A percentile compares a stretch with the other conserved stretches of the same genome.
phyloP scores from a whole-genome alignment of 805 yeast genomes.

The Brettanomyces anomalus region DNA sequence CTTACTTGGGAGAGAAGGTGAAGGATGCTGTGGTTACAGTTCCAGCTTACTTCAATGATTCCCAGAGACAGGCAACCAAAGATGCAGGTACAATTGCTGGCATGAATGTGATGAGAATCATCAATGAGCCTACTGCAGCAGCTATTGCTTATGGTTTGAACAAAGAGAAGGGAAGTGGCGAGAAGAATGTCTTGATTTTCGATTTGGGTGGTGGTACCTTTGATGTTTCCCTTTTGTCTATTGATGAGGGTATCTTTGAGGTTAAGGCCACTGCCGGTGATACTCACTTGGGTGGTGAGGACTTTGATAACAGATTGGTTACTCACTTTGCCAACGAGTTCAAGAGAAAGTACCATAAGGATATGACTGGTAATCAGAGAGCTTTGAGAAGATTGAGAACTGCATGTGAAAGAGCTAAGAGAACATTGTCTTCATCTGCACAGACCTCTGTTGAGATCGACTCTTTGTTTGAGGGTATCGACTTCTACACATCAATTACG shows the following conservation, averaged over 20 bases:
- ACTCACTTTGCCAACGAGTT: constrained; percentile 90
- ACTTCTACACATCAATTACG: constrained; percentile 92
- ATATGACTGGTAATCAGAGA: constrained; percentile 85
- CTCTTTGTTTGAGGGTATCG: constrained; percentile 91
- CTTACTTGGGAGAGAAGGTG: constrained; percentile 74
- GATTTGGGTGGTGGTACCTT: constrained; percentile 98
- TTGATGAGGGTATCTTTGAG: constrained; percentile 94
- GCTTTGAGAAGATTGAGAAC: constrained; percentile 97
- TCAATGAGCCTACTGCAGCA: constrained; percentile 96
- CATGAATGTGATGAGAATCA: constrained; percentile 86
- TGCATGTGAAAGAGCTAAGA: constrained; percentile 98
- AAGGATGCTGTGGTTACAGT: constrained; percentile 93
- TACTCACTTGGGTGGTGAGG: constrained; percentile 97
- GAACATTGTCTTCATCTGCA: constrained; percentile 93
- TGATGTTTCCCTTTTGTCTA: constrained; percentile 87
- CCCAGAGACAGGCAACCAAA: constrained; percentile 97
- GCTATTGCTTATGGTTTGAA: constrained; percentile 95
- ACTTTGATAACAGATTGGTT: constrained; percentile 94
- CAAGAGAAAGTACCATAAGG: constrained; percentile 97
- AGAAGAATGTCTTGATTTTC: constrained; percentile 78
- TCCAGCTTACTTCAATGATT: constrained; percentile 95
- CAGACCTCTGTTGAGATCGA: constrained; percentile 95
- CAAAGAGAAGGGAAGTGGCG: constrained; percentile 56
- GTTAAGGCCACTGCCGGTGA: constrained; percentile 93
- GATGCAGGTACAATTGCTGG: constrained; percentile 98